Evolutionary conservation across 176 grass and related monocot species (phyloP).

Genomic region (Oryza punctata): DNA sequence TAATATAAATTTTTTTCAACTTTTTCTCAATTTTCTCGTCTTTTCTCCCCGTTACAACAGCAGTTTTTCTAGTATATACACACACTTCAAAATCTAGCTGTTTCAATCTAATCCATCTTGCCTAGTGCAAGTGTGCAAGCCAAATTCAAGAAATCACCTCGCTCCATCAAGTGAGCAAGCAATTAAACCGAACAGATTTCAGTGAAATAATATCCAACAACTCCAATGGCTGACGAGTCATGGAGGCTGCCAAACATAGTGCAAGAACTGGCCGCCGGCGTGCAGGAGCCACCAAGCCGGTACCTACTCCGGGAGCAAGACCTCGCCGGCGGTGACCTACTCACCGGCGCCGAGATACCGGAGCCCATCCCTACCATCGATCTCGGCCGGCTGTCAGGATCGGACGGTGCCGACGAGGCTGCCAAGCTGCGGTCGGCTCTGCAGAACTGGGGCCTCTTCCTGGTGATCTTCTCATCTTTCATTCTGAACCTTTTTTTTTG

Average conservation of each 20-base stretch:
- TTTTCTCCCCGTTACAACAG: too few species aligned
- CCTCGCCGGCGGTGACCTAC: neutral
- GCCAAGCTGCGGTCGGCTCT: slow-evolving; percentile 50
- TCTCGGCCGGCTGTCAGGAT: slow-evolving; percentile 40
- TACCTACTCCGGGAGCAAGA: slow-evolving; percentile 40
- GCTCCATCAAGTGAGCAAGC: too few species aligned
- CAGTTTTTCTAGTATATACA: too few species aligned
- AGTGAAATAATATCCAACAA: neutral
- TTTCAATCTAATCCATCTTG: too few species aligned
- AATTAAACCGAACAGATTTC: too few species aligned
- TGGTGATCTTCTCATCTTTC: slow-evolving; percentile 27
- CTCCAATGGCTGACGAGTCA: slow-evolving; percentile 32
- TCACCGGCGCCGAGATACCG: slow-evolving; percentile 18
- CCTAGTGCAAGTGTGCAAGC: too few species aligned
- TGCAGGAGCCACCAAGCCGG: slow-evolving; percentile 28
- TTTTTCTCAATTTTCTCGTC: too few species aligned
- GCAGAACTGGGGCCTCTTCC: slow-evolving; percentile 58
- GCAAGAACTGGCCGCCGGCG: slow-evolving; percentile 28
- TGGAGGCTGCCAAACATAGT: slow-evolving; percentile 37
- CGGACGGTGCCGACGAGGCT: slow-evolving; percentile 29
- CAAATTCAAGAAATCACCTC: too few species aligned
- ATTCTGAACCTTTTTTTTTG: neutral
- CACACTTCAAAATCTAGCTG: too few species aligned
- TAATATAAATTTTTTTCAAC: too few species aligned
- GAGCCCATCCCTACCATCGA: slow-evolving; percentile 47